Percentiles rank a stretch among this genome's conserved stretches.
These are phyloP conservation scores for Vitis amurensis DNA, from an alignment of 164 flowering plant genomes.

Conservation along the genomic window DNA sequence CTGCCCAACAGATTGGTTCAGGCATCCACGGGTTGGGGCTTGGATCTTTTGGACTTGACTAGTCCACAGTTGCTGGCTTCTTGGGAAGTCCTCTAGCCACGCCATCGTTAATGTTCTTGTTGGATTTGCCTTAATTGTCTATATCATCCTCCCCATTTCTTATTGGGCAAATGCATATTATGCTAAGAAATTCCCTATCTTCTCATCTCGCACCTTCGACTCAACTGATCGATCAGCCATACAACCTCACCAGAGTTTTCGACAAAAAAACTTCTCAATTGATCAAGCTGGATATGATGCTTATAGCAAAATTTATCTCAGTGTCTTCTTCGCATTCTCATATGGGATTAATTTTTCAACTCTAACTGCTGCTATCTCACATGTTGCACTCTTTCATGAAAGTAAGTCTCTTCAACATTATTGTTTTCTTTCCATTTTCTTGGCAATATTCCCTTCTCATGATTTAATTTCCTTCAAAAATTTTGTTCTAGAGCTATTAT, in stretches of 20 bases:
- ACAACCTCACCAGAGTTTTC: conserved; percentile 36
- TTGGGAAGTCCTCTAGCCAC: conserved; percentile 58
- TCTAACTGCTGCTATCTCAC: conserved; percentile 47
- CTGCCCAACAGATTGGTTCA: conserved; percentile 64
- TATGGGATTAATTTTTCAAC: conserved; percentile 66
- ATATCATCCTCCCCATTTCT: conserved; percentile 43
- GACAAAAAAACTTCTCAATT: conserved; percentile 33
- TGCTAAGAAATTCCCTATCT: conserved; percentile 57
- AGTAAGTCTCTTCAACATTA: conserved; percentile 26
- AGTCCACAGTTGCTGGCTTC: conserved; percentile 46
- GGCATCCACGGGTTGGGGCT: conserved; percentile 54
- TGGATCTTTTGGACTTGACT: conserved; percentile 60
- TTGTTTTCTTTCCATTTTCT: background rate
- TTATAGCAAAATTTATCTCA: conserved; percentile 56
- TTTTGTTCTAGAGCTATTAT: conserved; percentile 29
- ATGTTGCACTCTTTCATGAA: conserved; percentile 61
- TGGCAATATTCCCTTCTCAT: no score
- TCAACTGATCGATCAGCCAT: conserved; percentile 23
- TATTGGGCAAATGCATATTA: conserved; percentile 55
- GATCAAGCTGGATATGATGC: conserved; percentile 29
- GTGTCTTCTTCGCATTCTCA: conserved; percentile 45
- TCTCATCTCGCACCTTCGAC: conserved; percentile 36
- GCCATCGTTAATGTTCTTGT: conserved; percentile 46
- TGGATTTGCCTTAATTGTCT: conserved; percentile 49
- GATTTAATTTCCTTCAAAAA: no score